These are phyloP conservation scores for Porodaedalea pini DNA, from an alignment of 1,284 basidiomycete species.

Conservation along the genomic window DNA sequence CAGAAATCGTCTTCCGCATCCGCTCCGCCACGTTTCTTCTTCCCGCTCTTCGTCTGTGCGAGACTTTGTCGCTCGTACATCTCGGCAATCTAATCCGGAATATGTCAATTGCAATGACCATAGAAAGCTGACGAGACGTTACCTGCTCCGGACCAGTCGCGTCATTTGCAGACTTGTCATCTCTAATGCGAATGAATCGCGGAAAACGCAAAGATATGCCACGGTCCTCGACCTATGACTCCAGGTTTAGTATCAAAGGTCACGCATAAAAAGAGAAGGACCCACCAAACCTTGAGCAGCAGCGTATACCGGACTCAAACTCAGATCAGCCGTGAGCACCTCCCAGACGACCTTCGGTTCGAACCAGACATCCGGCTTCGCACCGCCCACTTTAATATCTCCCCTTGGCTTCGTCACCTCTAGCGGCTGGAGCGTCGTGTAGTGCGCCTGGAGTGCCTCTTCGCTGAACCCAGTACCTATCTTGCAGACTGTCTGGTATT, in stretches of 20 bases:
- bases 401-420: constrained; percentile 70
- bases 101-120: constrained; percentile 19
- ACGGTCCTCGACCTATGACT: constrained; percentile 71
- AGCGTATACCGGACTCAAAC: constrained; percentile 94
- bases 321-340: constrained; percentile 94
- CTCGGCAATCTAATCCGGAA: constrained; percentile 71
- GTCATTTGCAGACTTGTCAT: constrained; percentile 91
- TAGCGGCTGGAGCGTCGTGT: constrained; percentile 76
- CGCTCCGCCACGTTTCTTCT: constrained; percentile 66
- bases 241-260: constrained; percentile 10
- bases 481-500: constrained; percentile 96
- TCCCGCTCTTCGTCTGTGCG: constrained; percentile 61
- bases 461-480: constrained; percentile 99
- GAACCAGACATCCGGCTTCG: constrained; percentile 94
- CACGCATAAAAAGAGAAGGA: constrained; percentile 21
- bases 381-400: constrained; percentile 81
- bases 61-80: constrained; percentile 92
- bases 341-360: constrained; percentile 97
- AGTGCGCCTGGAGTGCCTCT: constrained; percentile 81
- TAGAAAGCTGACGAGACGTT: constrained; percentile 23
- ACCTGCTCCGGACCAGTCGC: constrained; percentile 92
- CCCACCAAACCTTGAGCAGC: constrained; percentile 93
- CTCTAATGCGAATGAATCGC: constrained; percentile 86
- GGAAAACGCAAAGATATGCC: constrained; percentile 97
- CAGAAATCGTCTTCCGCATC: constrained; percentile 86